These are phyloP conservation scores for Russula vinacea DNA, from an alignment of 768 basidiomycete species.

Conservation along the genomic window DNA sequence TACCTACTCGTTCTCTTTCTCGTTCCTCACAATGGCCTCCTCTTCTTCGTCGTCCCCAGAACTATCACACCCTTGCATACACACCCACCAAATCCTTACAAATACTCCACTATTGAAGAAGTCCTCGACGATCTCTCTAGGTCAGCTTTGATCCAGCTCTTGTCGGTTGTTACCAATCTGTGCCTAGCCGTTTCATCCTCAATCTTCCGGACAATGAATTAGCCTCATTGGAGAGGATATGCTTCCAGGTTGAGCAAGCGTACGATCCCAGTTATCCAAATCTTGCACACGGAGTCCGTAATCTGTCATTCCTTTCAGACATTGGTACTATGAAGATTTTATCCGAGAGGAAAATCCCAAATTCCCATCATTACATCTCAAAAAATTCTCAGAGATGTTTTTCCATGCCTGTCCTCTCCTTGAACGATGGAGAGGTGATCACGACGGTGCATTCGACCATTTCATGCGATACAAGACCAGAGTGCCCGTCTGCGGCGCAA, in stretches of 20 bases:
- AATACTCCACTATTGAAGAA: slow-evolving; percentile 64
- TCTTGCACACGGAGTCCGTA: slow-evolving; percentile 19
- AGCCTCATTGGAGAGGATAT: slow-evolving; percentile 85
- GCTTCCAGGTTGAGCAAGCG: slow-evolving; percentile 99
- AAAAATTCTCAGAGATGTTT: slow-evolving; percentile 89
- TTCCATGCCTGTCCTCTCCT: slow-evolving; percentile 83
- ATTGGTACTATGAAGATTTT: slow-evolving; percentile 99
- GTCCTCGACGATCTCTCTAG: slow-evolving; percentile 90
- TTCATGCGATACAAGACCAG: slow-evolving; percentile 97
- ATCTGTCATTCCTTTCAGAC: slow-evolving; percentile 48
- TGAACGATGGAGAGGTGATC: slow-evolving; percentile 78
- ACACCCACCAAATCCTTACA: slow-evolving; percentile 60
- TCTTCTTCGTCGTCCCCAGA: slow-evolving; percentile 79
- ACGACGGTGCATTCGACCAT: slow-evolving; percentile 78
- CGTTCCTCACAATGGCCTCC: slow-evolving; percentile 54
- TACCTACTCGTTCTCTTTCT: slow-evolving; percentile 32
- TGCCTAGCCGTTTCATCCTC: slow-evolving; percentile 83
- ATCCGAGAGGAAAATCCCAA: slow-evolving; percentile 86
- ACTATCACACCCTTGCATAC: slow-evolving; percentile 45
- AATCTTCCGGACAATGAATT: slow-evolving; percentile 95
- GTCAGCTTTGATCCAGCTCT: slow-evolving; percentile 40
- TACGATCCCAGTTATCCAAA: slow-evolving; percentile 44
- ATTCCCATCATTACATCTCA: slow-evolving; percentile 83
- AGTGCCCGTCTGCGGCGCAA: slow-evolving; percentile 96
- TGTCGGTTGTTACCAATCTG: slow-evolving; percentile 25